These are phyloP conservation scores for Myriosclerotinia curreyana DNA, from an alignment of 2,329 filamentous ascomycete species.

Conservation along the genomic window DNA sequence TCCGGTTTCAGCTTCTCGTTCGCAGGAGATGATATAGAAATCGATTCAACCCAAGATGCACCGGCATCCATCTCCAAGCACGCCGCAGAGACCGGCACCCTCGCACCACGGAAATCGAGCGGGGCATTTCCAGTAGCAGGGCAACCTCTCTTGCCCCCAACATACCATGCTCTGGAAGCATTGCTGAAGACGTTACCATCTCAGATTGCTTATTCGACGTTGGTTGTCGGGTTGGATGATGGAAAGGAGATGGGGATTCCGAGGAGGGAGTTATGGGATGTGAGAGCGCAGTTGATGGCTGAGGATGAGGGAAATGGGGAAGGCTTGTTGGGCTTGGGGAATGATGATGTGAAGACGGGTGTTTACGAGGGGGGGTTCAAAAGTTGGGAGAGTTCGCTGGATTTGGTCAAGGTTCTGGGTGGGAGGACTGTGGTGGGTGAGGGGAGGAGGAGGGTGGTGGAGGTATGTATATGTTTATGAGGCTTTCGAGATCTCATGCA, in stretches of 20 bases:
- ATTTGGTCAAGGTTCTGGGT: conserved; percentile 62
- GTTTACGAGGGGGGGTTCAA: conserved; percentile 88
- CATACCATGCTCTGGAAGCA: conserved; percentile 48
- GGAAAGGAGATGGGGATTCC: conserved; percentile 56
- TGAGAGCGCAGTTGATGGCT: conserved; percentile 77
- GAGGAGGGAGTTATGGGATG: conserved; percentile 76
- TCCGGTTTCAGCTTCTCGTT: conserved; percentile 51
- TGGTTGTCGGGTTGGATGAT: conserved; percentile 60
- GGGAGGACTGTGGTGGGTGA: conserved; percentile 16
- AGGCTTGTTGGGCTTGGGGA: conserved; percentile 53
- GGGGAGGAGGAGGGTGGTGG: conserved; percentile 32
- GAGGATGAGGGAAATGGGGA: conserved; percentile 61
- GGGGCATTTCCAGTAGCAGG: conserved; percentile 60
- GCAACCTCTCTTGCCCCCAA: conserved; percentile 56
- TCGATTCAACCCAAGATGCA: conserved; percentile 17
- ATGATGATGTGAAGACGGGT: conserved; percentile 74
- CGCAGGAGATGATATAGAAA: conserved; percentile 61
- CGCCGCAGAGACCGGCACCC: conserved; percentile 39
- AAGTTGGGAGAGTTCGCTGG: conserved; percentile 83
- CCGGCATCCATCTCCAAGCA: conserved; percentile 23
- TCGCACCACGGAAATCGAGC: conserved; percentile 30
- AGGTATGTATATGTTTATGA: conserved; percentile 31
- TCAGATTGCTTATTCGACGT: conserved; percentile 66
- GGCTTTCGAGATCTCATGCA: not conserved
- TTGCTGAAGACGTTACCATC: conserved; percentile 64